Evolutionary conservation across 179 eudicot species (phyloP).

Genomic region (Patellifolia procumbens): DNA sequence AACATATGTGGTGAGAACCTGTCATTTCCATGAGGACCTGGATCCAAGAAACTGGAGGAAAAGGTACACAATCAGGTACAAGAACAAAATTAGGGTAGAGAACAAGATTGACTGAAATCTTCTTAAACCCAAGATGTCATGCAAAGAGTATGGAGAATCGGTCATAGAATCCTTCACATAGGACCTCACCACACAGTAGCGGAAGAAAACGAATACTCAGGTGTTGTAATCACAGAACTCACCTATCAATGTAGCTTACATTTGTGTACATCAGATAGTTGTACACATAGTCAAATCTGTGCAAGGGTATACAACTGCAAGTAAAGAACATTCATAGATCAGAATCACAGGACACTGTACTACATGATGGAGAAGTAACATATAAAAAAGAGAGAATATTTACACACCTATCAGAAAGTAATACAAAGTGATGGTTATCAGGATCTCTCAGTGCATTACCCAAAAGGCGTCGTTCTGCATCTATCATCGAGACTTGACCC

Average conservation of each 20-base stretch:
- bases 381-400: background rate
- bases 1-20: constrained; percentile 85
- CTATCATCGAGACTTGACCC: constrained; percentile 96
- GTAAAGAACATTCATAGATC: constrained; percentile 19
- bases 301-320: constrained; percentile 93
- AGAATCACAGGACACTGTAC: constrained; percentile 2
- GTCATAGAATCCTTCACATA: background rate
- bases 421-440: constrained; percentile 84
- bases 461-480: constrained; percentile 90
- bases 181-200: constrained; percentile 4
- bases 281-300: constrained; percentile 76
- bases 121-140: constrained; percentile 2
- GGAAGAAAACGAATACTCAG: background rate
- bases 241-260: constrained; percentile 90
- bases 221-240: constrained; percentile 14
- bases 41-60: constrained; percentile 79
- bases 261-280: constrained; percentile 82
- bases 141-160: background rate
- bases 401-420: constrained; percentile 89
- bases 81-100: background rate
- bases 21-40: constrained; percentile 95
- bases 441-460: constrained; percentile 85
- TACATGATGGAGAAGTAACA: background rate
- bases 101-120: background rate
- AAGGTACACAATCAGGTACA: background rate